Base-by-base conservation (phyloP, 2,329 filamentous ascomycete genomes). In the Pseudogymnoascus sp. region DNA sequence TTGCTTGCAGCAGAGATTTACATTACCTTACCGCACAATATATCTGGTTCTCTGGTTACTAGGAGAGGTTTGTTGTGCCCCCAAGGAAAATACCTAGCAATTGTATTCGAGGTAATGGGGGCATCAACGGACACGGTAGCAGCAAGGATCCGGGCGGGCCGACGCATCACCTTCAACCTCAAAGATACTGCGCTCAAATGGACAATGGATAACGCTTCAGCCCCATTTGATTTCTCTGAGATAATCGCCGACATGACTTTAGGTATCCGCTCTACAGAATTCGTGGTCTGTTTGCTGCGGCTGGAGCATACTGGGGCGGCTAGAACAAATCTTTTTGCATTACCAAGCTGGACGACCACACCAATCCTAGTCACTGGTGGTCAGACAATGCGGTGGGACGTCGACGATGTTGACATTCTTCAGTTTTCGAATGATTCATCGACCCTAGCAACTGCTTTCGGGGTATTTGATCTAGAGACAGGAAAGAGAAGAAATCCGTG, bases 371-470 rank as follows among this genome's bases (percentile, higher is more conserved):
- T 22, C 11, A 34, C 43, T 35, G 41, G 34, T 11, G 5, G 22
- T 3, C 22, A 57, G 30, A 9, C 30, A 16, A 38, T 39, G 41
- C 35, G 30, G 16, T 61, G 59, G 59, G 28, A 61, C 34, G 14
- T 61, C n/a, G 59, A 61, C 39, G 59, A 61, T 20, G 22, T 34
- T 25, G 28, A 61, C 20, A 11, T 61, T 38, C 30, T 61, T 20
- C 14, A 35, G 14, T 61, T 61, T 28, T 61, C 59, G 22, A n/a
- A 30, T 6, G 43, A 57, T 57, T 57, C 41, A 16, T 25, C 41
- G 3, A 57, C 35, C 6, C 28, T 61, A 6, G 35, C 59, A 18
- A 61, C 59, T 14, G 7, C 43, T 2, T 37, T 57, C 20, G 59
- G 59, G 6, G 14, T 35, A 35, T 35, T 35, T 35, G 34, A 35